Evolutionary conservation across 2,329 filamentous ascomycete species (phyloP).

Genomic region (Aureobasidium sp.): DNA sequence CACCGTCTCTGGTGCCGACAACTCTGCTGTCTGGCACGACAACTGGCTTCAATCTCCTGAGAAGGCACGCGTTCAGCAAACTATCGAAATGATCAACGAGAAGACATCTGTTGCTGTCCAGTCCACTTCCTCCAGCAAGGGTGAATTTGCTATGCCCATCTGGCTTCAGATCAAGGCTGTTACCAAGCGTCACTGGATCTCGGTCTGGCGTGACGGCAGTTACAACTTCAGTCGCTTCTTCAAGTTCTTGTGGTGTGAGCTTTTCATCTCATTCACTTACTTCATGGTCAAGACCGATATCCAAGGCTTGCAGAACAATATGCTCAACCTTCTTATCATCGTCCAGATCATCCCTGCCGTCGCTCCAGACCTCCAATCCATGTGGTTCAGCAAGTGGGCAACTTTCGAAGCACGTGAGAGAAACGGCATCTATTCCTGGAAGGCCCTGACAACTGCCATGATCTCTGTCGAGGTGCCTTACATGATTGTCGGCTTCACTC

Average conservation of each 20-base stretch:
- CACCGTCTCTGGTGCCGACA: conserved; percentile 37
- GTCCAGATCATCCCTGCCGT: conserved; percentile 4
- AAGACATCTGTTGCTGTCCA: background rate
- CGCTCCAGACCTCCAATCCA: conserved; percentile 24
- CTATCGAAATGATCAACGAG: conserved; percentile 6
- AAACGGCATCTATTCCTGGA: conserved; percentile 53
- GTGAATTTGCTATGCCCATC: conserved; percentile 7
- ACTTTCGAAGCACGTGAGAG: conserved; percentile 52
- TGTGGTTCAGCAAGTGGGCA: conserved; percentile 46
- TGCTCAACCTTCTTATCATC: conserved; percentile 9
- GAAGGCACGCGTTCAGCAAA: conserved; percentile 31
- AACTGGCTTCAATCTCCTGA: conserved; percentile 39
- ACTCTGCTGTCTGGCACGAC: conserved; percentile 30
- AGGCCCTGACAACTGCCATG: conserved; percentile 59
- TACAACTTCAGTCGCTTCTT: conserved; percentile 12
- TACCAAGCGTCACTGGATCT: conserved; percentile 1
- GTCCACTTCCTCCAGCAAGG: background rate
- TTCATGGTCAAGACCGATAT: conserved; percentile 25
- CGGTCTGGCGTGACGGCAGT: conserved; percentile 8
- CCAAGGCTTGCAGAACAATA: conserved; percentile 25
- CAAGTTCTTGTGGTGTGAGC: conserved; percentile 43
- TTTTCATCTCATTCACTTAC: conserved; percentile 37
- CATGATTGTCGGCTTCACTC: conserved; percentile 48
- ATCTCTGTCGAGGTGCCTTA: conserved; percentile 61
- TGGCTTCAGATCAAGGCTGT: conserved; percentile 8